These are phyloP conservation scores for Thelephora terrestris DNA, from an alignment of 1,284 basidiomycete genomes.

Conservation along the genomic window DNA sequence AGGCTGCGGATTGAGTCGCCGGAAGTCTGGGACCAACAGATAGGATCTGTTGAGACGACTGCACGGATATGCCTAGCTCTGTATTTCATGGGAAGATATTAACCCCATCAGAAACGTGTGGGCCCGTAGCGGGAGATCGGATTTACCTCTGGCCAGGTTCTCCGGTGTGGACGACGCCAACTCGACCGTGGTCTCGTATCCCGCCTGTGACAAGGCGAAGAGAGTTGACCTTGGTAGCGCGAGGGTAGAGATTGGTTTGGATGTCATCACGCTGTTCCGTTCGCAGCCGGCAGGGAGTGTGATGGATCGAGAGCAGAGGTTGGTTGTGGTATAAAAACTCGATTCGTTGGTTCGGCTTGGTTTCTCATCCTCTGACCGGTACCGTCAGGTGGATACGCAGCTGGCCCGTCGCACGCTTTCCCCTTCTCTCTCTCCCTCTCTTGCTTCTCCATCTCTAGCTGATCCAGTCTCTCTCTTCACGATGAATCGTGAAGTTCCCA, in stretches of 20 bases:
- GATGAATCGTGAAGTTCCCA: conserved; percentile 15
- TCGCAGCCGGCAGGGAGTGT: conserved; percentile 18
- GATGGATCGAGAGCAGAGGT: conserved; percentile 4
- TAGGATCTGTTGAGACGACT: conserved; percentile 21
- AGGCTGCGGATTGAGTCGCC: conserved; percentile 47
- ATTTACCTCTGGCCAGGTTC: conserved; percentile 33
- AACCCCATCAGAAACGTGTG: background rate
- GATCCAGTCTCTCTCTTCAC: conserved; percentile 2
- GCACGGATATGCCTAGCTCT: too few relatives aligned
- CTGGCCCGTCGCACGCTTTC: conserved; percentile 2
- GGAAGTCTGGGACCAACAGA: conserved; percentile 19
- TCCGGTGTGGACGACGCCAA: conserved; percentile 29
- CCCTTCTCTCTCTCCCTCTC: conserved; percentile 12
- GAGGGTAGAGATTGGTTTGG: conserved; percentile 26
- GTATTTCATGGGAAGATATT: background rate
- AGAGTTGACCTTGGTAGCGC: conserved; percentile 28
- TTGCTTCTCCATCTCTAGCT: conserved; percentile 8
- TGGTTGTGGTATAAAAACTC: conserved; percentile 6
- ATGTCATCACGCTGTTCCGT: conserved; percentile 11
- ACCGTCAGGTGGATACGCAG: too few relatives aligned
- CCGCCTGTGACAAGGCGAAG: conserved; percentile 34
- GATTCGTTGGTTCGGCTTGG: background rate
- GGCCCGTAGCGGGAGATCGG: background rate
- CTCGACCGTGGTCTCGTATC: conserved; percentile 42
- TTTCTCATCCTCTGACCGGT: too few relatives aligned